These are phyloP conservation scores for Grigorovia jiainica DNA, from an alignment of 805 yeast species.

Conservation along the genomic window DNA sequence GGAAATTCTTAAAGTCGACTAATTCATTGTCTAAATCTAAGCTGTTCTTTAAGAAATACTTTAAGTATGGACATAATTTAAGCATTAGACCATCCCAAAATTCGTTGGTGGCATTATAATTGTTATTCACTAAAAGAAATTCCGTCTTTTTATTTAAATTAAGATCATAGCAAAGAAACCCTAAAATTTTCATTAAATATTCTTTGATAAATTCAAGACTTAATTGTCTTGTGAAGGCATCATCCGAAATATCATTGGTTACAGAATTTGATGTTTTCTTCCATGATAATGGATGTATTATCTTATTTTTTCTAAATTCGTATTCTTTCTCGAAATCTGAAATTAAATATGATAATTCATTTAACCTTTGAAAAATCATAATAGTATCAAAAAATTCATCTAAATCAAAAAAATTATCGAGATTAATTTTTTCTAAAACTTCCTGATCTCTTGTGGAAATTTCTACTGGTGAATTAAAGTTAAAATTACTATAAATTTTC, in stretches of 20 bases:
- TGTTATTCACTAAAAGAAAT: conserved; percentile 50
- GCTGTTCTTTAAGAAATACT: conserved; percentile 36
- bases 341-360: conserved; percentile 51
- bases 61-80: conserved; percentile 51
- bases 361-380: conserved; percentile 68
- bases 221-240: conserved; percentile 19
- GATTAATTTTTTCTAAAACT: conserved; percentile 32
- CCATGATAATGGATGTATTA: conserved; percentile 55
- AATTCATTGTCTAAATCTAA: conserved; percentile 37
- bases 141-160: conserved; percentile 55
- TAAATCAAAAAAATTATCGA: conserved; percentile 40
- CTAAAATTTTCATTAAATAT: conserved; percentile 54
- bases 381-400: conserved; percentile 76
- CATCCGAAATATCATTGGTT: conserved; percentile 24
- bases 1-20: conserved; percentile 44
- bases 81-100: conserved; percentile 64
- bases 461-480: conserved; percentile 83
- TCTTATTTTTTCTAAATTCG: conserved; percentile 55
- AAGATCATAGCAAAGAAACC: conserved; percentile 71
- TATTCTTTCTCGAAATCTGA: conserved; percentile 63
- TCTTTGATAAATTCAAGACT: conserved; percentile 32
- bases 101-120: conserved; percentile 47
- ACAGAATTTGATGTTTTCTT: conserved; percentile 24
- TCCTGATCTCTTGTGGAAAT: conserved; percentile 57
- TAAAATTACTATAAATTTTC: conserved; percentile 37